Conservation (phyloP, 2,329 filamentous ascomycete species). For the Colletotrichum cuscutae region DNA sequence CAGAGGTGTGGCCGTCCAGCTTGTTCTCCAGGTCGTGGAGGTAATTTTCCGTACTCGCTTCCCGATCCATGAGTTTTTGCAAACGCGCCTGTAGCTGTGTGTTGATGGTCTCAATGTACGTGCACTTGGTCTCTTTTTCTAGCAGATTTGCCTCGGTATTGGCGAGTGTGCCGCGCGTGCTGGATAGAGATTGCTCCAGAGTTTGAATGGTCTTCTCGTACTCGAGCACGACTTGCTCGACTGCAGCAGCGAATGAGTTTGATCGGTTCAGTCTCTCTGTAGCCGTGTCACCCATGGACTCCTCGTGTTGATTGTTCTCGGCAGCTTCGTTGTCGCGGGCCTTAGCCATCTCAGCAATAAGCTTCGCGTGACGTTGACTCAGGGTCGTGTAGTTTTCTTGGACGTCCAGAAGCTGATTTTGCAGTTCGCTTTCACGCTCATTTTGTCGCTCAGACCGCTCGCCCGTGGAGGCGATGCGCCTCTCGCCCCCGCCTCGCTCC, state of each 20-base stretch:
- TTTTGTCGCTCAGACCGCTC: slow-evolving; percentile 83
- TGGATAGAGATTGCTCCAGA: slow-evolving; percentile 90
- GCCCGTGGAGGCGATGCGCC: slow-evolving; percentile 62
- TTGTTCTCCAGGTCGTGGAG: slow-evolving; percentile 91
- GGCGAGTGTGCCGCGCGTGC: slow-evolving; percentile 84
- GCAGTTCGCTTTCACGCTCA: slow-evolving; percentile 88
- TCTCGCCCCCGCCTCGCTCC: slow-evolving; percentile 70
- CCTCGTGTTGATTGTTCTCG: slow-evolving; percentile 68
- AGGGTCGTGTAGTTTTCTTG: slow-evolving; percentile 96
- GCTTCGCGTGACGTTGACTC: slow-evolving; percentile 91
- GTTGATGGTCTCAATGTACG: slow-evolving; percentile 93
- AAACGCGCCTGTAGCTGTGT: slow-evolving; percentile 87
- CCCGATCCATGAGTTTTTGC: slow-evolving; percentile 93
- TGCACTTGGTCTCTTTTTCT: slow-evolving; percentile 93
- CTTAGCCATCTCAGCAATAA: slow-evolving; percentile 93
- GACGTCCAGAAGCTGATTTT: slow-evolving; percentile 90
- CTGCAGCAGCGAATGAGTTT: slow-evolving; percentile 93
- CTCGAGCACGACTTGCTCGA: slow-evolving; percentile 95
- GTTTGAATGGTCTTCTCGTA: slow-evolving; percentile 99
- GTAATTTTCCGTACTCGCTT: slow-evolving; percentile 91
- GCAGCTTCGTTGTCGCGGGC: slow-evolving; percentile 76
- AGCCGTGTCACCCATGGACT: slow-evolving; percentile 78
- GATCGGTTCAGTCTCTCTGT: slow-evolving; percentile 92
- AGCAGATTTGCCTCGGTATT: slow-evolving; percentile 86
- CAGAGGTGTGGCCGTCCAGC: slow-evolving; percentile 88